Percentiles rank a stretch among this genome's conserved stretches.
phyloP scores from a whole-genome alignment of 768 basidiomycete genomes.

The Asterophora lycoperdoides region DNA sequence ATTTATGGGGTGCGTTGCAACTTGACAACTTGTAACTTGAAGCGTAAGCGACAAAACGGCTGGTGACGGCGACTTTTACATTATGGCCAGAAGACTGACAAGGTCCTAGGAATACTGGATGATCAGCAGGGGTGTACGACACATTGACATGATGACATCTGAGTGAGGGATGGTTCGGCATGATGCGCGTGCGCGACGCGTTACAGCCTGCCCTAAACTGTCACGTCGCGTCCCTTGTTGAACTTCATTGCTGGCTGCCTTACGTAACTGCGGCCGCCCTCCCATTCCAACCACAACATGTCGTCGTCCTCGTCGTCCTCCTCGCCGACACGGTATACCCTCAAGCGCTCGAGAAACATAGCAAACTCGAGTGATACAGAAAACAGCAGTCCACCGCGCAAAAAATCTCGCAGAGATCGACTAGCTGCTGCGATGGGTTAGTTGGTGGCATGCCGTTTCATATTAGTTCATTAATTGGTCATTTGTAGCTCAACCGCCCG shows the following conservation, averaged over 20 bases:
- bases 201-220: too few relatives aligned
- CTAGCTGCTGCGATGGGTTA: constrained; percentile 5
- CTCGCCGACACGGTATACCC: constrained; percentile 6
- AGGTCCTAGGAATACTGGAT: too few relatives aligned
- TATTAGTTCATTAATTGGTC: not conserved
- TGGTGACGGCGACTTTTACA: too few relatives aligned
- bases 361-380: constrained; percentile 21
- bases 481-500: constrained; percentile 3
- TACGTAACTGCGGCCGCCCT: not conserved
- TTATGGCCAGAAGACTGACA: too few relatives aligned
- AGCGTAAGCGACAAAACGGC: too few relatives aligned
- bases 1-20: too few relatives aligned
- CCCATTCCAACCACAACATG: constrained; percentile 1
- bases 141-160: too few relatives aligned
- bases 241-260: constrained; percentile 5
- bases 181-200: too few relatives aligned
- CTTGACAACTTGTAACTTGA: too few relatives aligned
- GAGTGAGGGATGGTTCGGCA: too few relatives aligned
- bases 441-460: not conserved
- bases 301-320: constrained; percentile 12
- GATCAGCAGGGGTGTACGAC: too few relatives aligned
- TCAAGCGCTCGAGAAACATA: constrained; percentile 9
- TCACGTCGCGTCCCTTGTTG: too few relatives aligned
- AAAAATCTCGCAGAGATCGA: constrained; percentile 15
- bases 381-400: constrained; percentile 13